Conservation (phyloP, 164 flowering plant genomes). For the Magnolia kwangsiensis region DNA sequence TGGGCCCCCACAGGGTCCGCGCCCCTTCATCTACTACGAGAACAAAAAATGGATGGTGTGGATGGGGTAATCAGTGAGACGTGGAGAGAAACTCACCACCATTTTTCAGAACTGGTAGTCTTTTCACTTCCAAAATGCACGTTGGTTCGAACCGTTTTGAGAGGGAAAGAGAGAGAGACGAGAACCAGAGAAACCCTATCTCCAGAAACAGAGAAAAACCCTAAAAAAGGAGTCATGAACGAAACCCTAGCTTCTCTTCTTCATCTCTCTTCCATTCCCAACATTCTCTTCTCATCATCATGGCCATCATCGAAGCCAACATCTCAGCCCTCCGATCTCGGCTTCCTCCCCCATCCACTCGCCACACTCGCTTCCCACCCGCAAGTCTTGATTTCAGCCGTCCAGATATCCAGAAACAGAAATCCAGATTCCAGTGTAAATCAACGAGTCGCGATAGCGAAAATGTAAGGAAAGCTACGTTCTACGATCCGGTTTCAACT, state of each 20-base stretch:
- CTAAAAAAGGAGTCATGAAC: neutral
- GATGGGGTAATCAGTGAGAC: too few species aligned
- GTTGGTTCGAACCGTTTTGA: too few species aligned
- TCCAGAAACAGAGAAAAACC: neutral
- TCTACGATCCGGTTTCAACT: neutral
- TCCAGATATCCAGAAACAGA: neutral
- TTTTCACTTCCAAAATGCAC: too few species aligned
- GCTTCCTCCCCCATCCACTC: neutral
- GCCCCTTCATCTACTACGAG: too few species aligned
- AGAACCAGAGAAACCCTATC: constrained; percentile 11
- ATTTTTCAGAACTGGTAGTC: too few species aligned
- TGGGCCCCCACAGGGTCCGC: too few species aligned
- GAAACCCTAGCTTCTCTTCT: neutral
- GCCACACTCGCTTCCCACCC: neutral
- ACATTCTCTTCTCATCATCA: neutral
- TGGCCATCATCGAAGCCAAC: neutral
- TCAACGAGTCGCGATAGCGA: neutral
- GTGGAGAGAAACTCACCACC: too few species aligned
- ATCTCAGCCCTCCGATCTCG: neutral
- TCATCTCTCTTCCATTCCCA: neutral
- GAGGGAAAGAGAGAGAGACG: neutral
- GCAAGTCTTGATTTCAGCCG: neutral
- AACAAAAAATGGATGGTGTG: too few species aligned
- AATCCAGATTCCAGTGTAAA: neutral
- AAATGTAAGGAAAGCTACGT: neutral